Evolutionary conservation across 306 rosid genomes (phyloP), one percentile per base, ranked within the genome.

Genomic region (Carpinus fangiana): DNA sequence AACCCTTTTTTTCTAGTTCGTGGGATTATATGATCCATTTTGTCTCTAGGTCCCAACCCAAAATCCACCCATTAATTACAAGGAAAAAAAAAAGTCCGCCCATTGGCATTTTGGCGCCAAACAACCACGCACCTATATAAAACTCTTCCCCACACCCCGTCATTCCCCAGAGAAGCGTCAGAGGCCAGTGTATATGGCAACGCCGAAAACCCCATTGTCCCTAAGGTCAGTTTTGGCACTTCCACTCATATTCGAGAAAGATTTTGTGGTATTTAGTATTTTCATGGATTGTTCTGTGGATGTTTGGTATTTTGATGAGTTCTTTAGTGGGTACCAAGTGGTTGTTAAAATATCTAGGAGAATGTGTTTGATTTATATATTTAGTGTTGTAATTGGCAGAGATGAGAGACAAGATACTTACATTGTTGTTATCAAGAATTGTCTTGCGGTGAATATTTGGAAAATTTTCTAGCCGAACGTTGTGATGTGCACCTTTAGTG

Each of bases 141-240:
- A 28, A 28, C 1, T 28, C 31, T 28, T 28, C 2, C 31, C 31
- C 31, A 28, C 2, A 28, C 31, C 10, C 45, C 16, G 1, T 16
- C 8, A 2, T 38, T 17, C 38, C 99, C 98, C 2, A 2, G 50
- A 0, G 75, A 67, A 28, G 59, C 84, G 0, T 81, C 89, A 0
- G 84, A 87, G 34, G 69, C 89, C 46, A 76, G 78, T 65, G 20
- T 73, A 8, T 62, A 76, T 14, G 17, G 61, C 36, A 79, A 82
- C 56, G 82, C 86, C 5, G 46, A 81, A 26, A 67, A 85, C 45
- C 86, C 88, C 5, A 16, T 82, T 73, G 16, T 85, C 13, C 96
- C 98, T 3, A 86, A 86, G 98, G 98, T 95, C 61, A 52, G 8
- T 5, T 20, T 56, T 14, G 12, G 13, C 36, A 3, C 45, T 65